Evolutionary conservation across 139 green algal genomes (phyloP).

Genomic region (Coelastrella sp.): DNA sequence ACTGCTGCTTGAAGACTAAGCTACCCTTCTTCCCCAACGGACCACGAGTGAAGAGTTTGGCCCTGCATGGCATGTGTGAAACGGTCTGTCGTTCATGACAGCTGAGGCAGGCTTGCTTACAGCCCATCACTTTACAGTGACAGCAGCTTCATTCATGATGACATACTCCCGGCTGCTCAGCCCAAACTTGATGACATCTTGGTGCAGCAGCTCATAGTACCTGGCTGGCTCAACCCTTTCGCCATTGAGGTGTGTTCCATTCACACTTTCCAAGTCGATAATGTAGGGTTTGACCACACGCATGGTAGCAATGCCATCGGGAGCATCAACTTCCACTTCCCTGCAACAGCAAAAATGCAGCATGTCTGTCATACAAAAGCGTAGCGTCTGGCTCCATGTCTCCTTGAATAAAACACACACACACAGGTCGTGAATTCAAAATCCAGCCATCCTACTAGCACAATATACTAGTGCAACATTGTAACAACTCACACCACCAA

Average conservation of each 20-base stretch:
- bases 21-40: no score
- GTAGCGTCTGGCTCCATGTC: no score
- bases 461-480: no score
- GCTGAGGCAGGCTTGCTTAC: no score
- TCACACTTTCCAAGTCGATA: conserved; percentile 94
- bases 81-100: background rate
- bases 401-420: no score
- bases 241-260: conserved; percentile 96
- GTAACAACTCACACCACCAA: no score
- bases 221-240: conserved; percentile 84
- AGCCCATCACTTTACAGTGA: background rate
- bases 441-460: no score
- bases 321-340: conserved; percentile 41
- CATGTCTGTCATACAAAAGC: no score
- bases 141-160: conserved; percentile 83
- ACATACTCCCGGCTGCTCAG: conserved; percentile 94
- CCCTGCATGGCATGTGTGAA: background rate
- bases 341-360: background rate
- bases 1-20: no score
- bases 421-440: no score
- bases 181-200: conserved; percentile 92
- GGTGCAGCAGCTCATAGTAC: conserved; percentile 93
- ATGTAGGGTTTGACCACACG: conserved; percentile 88
- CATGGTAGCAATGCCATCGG: conserved; percentile 22
- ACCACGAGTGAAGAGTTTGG: background rate